These are phyloP conservation scores for Fagopyrum homotropicum DNA, from an alignment of 148 eudicot species.

Conservation along the genomic window DNA sequence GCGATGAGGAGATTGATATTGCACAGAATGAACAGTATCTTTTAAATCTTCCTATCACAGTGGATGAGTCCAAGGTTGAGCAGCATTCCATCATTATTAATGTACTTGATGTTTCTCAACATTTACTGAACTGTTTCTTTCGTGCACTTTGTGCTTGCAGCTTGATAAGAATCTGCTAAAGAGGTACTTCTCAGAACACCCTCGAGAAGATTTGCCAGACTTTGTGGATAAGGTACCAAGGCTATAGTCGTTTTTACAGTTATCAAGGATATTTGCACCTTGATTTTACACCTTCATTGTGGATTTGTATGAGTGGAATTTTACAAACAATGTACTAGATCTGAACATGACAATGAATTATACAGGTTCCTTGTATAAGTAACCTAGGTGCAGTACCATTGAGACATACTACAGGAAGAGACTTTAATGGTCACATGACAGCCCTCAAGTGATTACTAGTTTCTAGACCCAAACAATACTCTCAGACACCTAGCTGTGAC, in stretches of 20 bases:
- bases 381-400: too few relatives aligned
- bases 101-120: not conserved
- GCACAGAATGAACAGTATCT: slow-evolving; percentile 90
- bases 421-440: too few relatives aligned
- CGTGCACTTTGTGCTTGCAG: slow-evolving; percentile 28
- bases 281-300: not conserved
- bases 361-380: too few relatives aligned
- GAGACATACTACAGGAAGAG: too few relatives aligned
- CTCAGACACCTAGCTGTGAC: too few relatives aligned
- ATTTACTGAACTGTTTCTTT: not conserved
- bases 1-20: slow-evolving; percentile 74
- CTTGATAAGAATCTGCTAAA: slow-evolving; percentile 62
- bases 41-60: slow-evolving; percentile 83
- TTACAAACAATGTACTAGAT: not conserved
- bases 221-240: slow-evolving; percentile 63
- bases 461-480: too few relatives aligned
- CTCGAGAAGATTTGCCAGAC: slow-evolving; percentile 61
- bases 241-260: not conserved
- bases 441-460: too few relatives aligned
- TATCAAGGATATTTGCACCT: not conserved
- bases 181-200: slow-evolving; percentile 55
- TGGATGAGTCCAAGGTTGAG: slow-evolving; percentile 82
- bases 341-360: not conserved
- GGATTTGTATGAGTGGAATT: not conserved
- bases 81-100: not conserved